A percentile compares a stretch with the other conserved stretches of the same genome.
Conservation (phyloP, 768 basidiomycete genomes). For the Scleroderma citrinum region DNA sequence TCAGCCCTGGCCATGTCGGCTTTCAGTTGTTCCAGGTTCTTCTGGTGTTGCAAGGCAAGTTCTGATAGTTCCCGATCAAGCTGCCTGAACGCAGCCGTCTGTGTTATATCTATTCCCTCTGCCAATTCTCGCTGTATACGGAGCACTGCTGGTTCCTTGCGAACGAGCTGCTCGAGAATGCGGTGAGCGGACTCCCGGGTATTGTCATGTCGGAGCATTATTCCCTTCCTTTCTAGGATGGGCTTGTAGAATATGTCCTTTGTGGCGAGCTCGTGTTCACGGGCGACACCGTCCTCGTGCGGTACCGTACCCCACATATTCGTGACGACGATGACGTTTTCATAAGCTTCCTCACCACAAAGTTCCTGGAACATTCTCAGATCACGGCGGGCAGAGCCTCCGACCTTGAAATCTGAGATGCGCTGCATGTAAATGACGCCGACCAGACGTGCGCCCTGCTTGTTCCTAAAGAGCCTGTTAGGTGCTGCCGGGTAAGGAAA, state of each 20-base stretch:
- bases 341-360: conserved; percentile 46
- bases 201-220: conserved; percentile 37
- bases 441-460: conserved; percentile 33
- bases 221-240: conserved; percentile 41
- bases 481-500: background rate
- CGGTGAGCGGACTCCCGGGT: conserved; percentile 38
- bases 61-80: conserved; percentile 44
- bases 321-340: conserved; percentile 46
- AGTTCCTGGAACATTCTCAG: conserved; percentile 48
- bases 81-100: conserved; percentile 50
- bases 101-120: conserved; percentile 40
- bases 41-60: conserved; percentile 38
- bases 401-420: conserved; percentile 45
- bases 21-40: conserved; percentile 43
- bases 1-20: conserved; percentile 44
- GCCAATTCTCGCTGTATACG: conserved; percentile 52
- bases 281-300: conserved; percentile 28
- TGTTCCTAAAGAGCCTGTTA: conserved; percentile 20
- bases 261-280: conserved; percentile 41
- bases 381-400: conserved; percentile 42
- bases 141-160: conserved; percentile 37
- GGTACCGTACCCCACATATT: conserved; percentile 47
- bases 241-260: conserved; percentile 45
- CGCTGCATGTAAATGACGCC: conserved; percentile 52
- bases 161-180: conserved; percentile 39